A percentile compares a stretch with the other conserved stretches of the same genome.
Evolutionary conservation across 1,139 yeast species (phyloP).

Genomic region (Lodderomyces elongisporus): DNA sequence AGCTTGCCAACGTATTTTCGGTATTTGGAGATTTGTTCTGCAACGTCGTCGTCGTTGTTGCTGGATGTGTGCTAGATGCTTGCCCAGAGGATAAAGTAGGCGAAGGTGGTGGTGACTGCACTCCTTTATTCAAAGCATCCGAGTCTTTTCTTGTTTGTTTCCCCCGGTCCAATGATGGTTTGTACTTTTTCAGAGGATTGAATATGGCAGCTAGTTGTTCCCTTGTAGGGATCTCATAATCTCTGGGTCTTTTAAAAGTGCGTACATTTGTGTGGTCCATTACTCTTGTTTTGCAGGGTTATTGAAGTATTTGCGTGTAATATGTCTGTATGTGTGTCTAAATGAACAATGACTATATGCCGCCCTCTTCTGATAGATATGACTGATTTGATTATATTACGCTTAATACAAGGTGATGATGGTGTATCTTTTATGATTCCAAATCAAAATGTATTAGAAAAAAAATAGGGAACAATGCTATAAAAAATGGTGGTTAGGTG

Average conservation of each 20-base stretch:
- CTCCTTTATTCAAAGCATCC: neutral
- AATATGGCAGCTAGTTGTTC: conserved; percentile 13
- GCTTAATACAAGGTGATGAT: too few relatives aligned
- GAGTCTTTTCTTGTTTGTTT: neutral
- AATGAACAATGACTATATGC: too few relatives aligned
- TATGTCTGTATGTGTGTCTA: too few relatives aligned
- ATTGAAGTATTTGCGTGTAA: too few relatives aligned
- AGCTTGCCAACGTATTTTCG: neutral
- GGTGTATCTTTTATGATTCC: too few relatives aligned
- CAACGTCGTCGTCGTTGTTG: conserved; percentile 1
- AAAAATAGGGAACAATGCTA: too few relatives aligned
- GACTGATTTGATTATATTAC: too few relatives aligned
- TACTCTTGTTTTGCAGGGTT: too few relatives aligned
- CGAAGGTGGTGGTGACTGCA: neutral
- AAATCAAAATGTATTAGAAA: too few relatives aligned
- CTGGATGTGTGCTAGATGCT: neutral
- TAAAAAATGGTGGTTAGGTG: too few relatives aligned
- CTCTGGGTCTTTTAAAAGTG: conserved; percentile 11
- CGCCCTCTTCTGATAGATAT: too few relatives aligned
- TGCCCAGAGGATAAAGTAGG: neutral
- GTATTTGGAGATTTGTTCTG: conserved; percentile 1
- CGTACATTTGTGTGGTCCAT: conserved; percentile 11
- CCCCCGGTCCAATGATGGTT: too few relatives aligned
- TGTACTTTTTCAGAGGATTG: conserved; percentile 9
- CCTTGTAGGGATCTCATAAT: conserved; percentile 10